A percentile compares a stretch with the other conserved stretches of the same genome.
phyloP scores from a whole-genome alignment of 768 basidiomycete species.

The Lentinula detonsa region DNA sequence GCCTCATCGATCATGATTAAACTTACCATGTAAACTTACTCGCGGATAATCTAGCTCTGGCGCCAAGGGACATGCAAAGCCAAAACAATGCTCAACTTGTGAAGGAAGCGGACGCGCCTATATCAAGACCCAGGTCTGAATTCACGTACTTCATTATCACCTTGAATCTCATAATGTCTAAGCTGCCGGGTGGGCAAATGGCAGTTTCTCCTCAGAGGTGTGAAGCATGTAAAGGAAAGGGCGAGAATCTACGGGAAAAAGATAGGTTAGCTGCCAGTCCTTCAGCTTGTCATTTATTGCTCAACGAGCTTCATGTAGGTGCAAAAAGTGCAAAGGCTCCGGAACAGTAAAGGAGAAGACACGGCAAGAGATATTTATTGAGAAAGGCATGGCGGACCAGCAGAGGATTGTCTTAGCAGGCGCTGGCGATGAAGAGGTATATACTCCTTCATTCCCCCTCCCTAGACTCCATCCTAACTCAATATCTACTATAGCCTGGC shows the following conservation, averaged over 20 bases:
- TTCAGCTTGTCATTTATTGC: not conserved
- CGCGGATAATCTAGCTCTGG: slow-evolving; percentile 46
- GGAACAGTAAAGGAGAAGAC: slow-evolving; percentile 84
- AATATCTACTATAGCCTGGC: slow-evolving; percentile 58
- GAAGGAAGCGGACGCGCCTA: slow-evolving; percentile 78
- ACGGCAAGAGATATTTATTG: slow-evolving; percentile 80
- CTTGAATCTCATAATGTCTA: not conserved
- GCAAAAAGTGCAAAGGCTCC: slow-evolving; percentile 92
- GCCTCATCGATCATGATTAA: slow-evolving; percentile 10
- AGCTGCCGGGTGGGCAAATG: not conserved
- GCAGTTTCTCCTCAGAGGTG: slow-evolving; percentile 29
- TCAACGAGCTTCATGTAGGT: slow-evolving; percentile 38
- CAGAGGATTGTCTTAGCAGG: slow-evolving; percentile 86
- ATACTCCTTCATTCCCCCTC: slow-evolving; percentile 9
- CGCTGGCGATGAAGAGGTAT: slow-evolving; percentile 86
- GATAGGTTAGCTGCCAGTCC: slow-evolving; percentile 50
- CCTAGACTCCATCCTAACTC: slow-evolving; percentile 6
- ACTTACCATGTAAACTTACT: slow-evolving; percentile 21
- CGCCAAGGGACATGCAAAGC: slow-evolving; percentile 76
- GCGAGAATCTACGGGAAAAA: slow-evolving; percentile 74
- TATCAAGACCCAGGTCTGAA: slow-evolving; percentile 46
- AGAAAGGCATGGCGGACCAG: slow-evolving; percentile 79
- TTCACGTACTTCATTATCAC: not conserved
- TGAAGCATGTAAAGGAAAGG: slow-evolving; percentile 62
- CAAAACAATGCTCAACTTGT: slow-evolving; percentile 75